These are phyloP conservation scores for Trichocladium uniseriatum DNA, from an alignment of 495 filamentous ascomycete genomes.

Conservation along the genomic window DNA sequence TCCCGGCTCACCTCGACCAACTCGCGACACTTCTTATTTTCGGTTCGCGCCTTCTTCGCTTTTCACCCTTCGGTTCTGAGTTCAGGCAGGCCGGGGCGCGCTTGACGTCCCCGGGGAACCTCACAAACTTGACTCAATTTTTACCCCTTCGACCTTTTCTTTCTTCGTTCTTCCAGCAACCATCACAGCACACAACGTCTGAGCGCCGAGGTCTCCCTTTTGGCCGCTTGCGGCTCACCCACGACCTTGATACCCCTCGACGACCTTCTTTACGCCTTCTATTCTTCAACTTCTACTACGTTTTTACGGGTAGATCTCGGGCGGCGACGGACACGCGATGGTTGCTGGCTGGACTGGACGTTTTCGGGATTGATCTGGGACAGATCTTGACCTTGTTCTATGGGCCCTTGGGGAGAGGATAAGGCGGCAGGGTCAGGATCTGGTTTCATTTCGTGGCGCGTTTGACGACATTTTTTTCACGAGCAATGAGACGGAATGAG, in stretches of 20 bases:
- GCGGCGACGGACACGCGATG: not conserved
- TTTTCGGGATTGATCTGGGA: constrained; percentile 4
- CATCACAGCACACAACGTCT: not conserved
- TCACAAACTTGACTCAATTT: not conserved
- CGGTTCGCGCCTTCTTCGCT: not conserved
- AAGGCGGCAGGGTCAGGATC: constrained; percentile 9
- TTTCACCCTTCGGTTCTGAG: constrained; percentile 1
- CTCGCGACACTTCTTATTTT: constrained; percentile 2
- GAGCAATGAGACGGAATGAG: constrained; percentile 10
- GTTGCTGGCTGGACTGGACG: constrained; percentile 7
- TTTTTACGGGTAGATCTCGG: constrained; percentile 3
- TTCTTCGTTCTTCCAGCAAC: constrained; percentile 8
- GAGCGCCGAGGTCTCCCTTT: not conserved
- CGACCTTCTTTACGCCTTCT: not conserved
- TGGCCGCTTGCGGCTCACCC: constrained; percentile 8
- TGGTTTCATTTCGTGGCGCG: constrained; percentile 6
- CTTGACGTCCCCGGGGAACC: not conserved
- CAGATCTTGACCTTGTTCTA: constrained; percentile 9
- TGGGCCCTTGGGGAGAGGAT: not conserved
- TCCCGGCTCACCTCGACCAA: too few relatives aligned
- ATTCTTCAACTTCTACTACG: not conserved
- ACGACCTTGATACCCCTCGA: constrained; percentile 8
- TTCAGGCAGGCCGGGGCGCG: constrained; percentile 7
- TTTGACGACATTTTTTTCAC: constrained; percentile 4
- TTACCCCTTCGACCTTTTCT: not conserved